A percentile compares a stretch with the other conserved stretches of the same genome.
These are phyloP conservation scores for Aspergillus wentii DNA, from an alignment of 495 filamentous ascomycete genomes.

Conservation along the genomic window DNA sequence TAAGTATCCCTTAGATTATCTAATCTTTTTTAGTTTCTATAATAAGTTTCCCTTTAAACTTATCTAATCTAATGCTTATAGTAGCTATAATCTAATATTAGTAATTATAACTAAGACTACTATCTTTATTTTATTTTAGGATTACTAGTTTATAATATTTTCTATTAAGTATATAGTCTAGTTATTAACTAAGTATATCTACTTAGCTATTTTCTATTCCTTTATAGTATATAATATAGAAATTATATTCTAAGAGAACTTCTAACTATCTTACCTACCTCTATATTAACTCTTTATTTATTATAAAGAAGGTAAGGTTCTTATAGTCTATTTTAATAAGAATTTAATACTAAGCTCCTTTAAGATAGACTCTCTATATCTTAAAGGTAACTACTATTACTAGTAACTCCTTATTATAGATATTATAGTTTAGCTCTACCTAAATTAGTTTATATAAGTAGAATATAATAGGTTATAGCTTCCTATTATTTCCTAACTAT, in stretches of 20 bases:
- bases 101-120: conserved; percentile 6
- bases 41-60: neutral
- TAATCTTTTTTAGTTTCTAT: conserved; percentile 1
- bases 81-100: conserved; percentile 1
- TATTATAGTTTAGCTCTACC: conserved; percentile 3
- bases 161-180: neutral
- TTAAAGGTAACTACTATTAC: conserved; percentile 5
- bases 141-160: neutral
- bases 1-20: neutral
- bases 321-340: conserved; percentile 15
- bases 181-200: conserved; percentile 4
- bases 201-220: conserved; percentile 7
- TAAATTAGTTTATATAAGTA: neutral
- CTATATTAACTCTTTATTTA: conserved; percentile 11
- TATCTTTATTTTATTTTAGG: conserved; percentile 4
- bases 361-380: conserved; percentile 1
- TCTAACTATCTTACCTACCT: conserved; percentile 2
- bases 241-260: conserved; percentile 2
- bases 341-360: conserved; percentile 5
- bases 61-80: neutral
- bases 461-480: neutral
- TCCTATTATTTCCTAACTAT: conserved; percentile 4
- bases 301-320: conserved; percentile 9
- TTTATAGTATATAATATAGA: conserved; percentile 1
- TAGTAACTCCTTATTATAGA: conserved; percentile 2